Evolutionary conservation across 1,139 yeast genomes (phyloP).

Genomic region (Nakaseomyces kungkrabaensis): DNA sequence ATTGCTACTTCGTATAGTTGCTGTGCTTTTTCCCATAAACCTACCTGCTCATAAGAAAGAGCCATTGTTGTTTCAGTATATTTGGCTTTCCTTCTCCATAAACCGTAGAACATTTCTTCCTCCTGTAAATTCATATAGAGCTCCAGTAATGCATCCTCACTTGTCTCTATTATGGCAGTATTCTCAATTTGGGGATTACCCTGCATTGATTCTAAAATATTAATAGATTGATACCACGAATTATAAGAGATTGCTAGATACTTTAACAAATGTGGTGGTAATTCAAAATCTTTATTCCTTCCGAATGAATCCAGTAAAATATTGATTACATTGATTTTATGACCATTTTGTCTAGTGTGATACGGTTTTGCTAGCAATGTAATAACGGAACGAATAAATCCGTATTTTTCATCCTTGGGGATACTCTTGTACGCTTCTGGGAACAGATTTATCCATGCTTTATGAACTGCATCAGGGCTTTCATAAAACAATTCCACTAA

Average conservation of each 20-base stretch:
- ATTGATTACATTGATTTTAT: slow-evolving; percentile 80
- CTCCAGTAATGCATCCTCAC: slow-evolving; percentile 85
- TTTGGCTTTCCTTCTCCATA: slow-evolving; percentile 94
- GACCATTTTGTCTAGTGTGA: slow-evolving; percentile 79
- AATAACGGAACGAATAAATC: slow-evolving; percentile 71
- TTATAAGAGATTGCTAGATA: slow-evolving; percentile 80
- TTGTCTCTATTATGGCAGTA: slow-evolving; percentile 70
- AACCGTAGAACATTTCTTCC: slow-evolving; percentile 93
- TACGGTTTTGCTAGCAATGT: slow-evolving; percentile 80
- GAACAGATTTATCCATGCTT: slow-evolving; percentile 79
- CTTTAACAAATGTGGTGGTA: slow-evolving; percentile 94
- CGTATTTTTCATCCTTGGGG: slow-evolving; percentile 71
- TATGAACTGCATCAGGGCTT: slow-evolving; percentile 68
- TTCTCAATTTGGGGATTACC: slow-evolving; percentile 56
- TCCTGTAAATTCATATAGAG: slow-evolving; percentile 83
- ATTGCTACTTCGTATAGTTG: slow-evolving; percentile 96
- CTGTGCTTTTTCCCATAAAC: slow-evolving; percentile 90
- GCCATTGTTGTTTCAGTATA: slow-evolving; percentile 90
- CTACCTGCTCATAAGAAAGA: slow-evolving; percentile 86
- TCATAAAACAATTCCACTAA: slow-evolving; percentile 75
- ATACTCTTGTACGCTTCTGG: slow-evolving; percentile 69
- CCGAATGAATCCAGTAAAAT: slow-evolving; percentile 77
- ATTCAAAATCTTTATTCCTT: slow-evolving; percentile 56
- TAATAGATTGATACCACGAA: slow-evolving; percentile 87
- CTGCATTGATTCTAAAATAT: slow-evolving; percentile 69